Evolutionary conservation across 1,284 basidiomycete genomes (phyloP).

Genomic region (Agroathelia rolfsii): DNA sequence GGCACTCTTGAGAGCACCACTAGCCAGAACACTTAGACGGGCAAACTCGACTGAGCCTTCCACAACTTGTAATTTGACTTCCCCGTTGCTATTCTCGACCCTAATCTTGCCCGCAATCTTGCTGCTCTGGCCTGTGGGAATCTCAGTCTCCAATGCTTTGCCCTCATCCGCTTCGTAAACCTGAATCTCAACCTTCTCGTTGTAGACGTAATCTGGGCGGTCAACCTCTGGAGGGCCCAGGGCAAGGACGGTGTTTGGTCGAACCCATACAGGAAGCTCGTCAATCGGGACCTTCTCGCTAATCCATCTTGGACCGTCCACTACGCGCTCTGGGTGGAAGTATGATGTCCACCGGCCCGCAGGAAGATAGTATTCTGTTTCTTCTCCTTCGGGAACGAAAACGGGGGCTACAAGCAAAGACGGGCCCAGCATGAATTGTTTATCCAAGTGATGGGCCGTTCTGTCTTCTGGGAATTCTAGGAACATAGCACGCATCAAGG

Average conservation of each 20-base stretch:
- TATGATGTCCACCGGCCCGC: constrained; percentile 61
- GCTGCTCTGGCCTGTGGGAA: constrained; percentile 33
- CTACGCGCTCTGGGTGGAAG: constrained; percentile 37
- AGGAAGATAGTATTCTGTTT: constrained; percentile 61
- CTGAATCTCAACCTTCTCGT: constrained; percentile 38
- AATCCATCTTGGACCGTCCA: constrained; percentile 46
- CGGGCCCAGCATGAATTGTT: constrained; percentile 63
- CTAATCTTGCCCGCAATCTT: constrained; percentile 28
- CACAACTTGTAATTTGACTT: constrained; percentile 21
- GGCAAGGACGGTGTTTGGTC: constrained; percentile 43
- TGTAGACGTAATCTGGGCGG: constrained; percentile 60
- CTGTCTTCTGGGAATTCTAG: constrained; percentile 62
- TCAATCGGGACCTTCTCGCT: constrained; percentile 45
- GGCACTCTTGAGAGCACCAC: constrained; percentile 7
- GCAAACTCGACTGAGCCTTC: constrained; percentile 15
- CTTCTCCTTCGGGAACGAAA: constrained; percentile 46
- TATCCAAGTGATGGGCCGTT: constrained; percentile 54
- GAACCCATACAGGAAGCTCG: constrained; percentile 60
- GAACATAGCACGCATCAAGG: constrained; percentile 65
- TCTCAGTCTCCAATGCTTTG: constrained; percentile 27
- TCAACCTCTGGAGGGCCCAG: constrained; percentile 44
- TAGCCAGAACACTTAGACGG: constrained; percentile 13
- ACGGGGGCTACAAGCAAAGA: constrained; percentile 68
- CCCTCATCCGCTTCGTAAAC: constrained; percentile 44
- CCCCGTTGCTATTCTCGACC: constrained; percentile 21